A percentile compares a stretch with the other conserved stretches of the same genome.
phyloP scores from a whole-genome alignment of 2,329 filamentous ascomycete species.

The Claviceps sp. region DNA sequence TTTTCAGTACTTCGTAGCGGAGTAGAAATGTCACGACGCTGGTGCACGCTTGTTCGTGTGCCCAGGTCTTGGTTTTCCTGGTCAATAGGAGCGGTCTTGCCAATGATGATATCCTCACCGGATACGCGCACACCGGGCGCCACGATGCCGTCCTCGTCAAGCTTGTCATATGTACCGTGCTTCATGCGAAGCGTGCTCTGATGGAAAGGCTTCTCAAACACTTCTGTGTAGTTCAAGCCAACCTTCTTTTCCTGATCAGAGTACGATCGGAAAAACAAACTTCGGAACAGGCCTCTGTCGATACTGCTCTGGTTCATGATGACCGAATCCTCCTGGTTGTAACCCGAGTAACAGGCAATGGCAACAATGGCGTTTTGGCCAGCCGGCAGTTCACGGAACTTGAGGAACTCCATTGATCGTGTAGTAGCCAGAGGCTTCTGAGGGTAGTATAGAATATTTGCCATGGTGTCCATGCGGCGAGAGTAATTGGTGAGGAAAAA shows the following conservation, averaged over 20 bases:
- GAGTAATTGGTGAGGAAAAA: slow-evolving; percentile 97
- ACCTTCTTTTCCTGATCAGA: slow-evolving; percentile 95
- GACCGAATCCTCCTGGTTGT: slow-evolving; percentile 99
- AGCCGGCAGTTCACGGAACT: slow-evolving; percentile 92
- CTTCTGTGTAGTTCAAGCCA: slow-evolving; percentile 81
- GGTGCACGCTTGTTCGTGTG: slow-evolving; percentile 77
- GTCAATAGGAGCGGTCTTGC: slow-evolving; percentile 91
- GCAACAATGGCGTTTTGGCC: slow-evolving; percentile 98
- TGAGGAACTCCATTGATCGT: slow-evolving; percentile 95
- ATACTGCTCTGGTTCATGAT: slow-evolving; percentile 99
- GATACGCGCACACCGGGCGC: slow-evolving; percentile 88
- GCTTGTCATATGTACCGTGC: slow-evolving; percentile 91
- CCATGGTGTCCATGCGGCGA: slow-evolving; percentile 98
- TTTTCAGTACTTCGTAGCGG: slow-evolving; percentile 90
- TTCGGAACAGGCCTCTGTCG: slow-evolving; percentile 91
- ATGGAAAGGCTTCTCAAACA: slow-evolving; percentile 89
- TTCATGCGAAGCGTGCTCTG: slow-evolving; percentile 83
- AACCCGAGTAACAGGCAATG: slow-evolving; percentile 93
- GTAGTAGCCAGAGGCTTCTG: slow-evolving; percentile 96
- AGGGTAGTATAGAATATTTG: slow-evolving; percentile 96
- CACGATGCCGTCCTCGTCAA: slow-evolving; percentile 92
- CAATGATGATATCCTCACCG: slow-evolving; percentile 97
- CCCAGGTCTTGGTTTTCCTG: slow-evolving; percentile 88
- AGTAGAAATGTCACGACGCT: slow-evolving; percentile 91
- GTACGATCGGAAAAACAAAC: slow-evolving; percentile 95